A percentile compares a stretch with the other conserved stretches of the same genome.
Conservation (phyloP, 345 rosid species). For the Angophora floribunda region DNA sequence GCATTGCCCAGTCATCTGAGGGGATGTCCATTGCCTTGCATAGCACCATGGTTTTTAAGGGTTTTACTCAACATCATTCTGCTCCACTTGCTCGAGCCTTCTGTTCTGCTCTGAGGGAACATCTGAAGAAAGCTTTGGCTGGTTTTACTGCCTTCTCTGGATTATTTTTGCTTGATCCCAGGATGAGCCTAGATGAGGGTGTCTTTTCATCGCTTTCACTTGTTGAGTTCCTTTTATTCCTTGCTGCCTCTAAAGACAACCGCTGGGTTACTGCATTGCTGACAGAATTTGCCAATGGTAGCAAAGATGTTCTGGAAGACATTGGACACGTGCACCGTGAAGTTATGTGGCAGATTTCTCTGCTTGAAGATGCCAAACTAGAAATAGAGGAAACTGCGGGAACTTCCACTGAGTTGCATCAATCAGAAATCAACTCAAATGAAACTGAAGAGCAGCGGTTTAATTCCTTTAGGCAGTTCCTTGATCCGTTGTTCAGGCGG, state of each 20-base stretch:
- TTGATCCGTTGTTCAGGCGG: constrained; percentile 87
- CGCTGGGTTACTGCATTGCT: constrained; percentile 95
- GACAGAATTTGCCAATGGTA: constrained; percentile 67
- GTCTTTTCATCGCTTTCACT: constrained; percentile 80
- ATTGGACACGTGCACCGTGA: constrained; percentile 85
- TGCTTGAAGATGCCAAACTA: constrained; percentile 67
- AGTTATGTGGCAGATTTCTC: constrained; percentile 83
- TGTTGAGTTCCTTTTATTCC: constrained; percentile 84
- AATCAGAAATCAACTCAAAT: constrained; percentile 32
- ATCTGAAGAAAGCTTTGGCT: constrained; percentile 56
- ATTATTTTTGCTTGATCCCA: constrained; percentile 67
- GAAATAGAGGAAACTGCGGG: constrained; percentile 36
- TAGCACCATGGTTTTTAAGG: constrained; percentile 96
- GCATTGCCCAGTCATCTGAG: constrained; percentile 90
- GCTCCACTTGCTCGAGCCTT: constrained; percentile 83
- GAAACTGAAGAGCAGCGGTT: constrained; percentile 68
- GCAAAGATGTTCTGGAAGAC: constrained; percentile 81
- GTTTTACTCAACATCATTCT: constrained; percentile 91
- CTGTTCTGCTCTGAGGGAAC: constrained; percentile 74
- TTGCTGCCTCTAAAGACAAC: constrained; percentile 89
- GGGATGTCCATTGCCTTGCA: constrained; percentile 94
- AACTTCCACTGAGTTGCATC: constrained; percentile 38
- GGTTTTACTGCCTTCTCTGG: constrained; percentile 47
- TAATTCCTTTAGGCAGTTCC: constrained; percentile 83
- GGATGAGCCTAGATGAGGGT: constrained; percentile 35